Evolutionary conservation across 2,329 filamentous ascomycete genomes (phyloP).

Genomic region (Amylocarpus encephaloides): DNA sequence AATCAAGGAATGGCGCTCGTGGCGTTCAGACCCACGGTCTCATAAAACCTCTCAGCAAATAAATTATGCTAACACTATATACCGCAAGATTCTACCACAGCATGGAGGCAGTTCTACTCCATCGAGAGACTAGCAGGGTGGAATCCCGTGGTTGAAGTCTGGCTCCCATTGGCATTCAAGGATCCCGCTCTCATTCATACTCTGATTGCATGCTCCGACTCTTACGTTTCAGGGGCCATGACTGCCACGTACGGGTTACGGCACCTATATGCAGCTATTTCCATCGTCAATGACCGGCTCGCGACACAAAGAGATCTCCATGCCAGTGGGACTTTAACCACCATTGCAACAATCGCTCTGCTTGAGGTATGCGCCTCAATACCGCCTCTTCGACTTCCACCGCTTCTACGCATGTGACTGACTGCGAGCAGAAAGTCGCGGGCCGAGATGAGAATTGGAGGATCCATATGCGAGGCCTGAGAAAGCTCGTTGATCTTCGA

Average conservation of each 20-base stretch:
- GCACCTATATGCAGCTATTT: conserved; percentile 3
- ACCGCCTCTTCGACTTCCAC: no score
- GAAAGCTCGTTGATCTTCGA: background rate
- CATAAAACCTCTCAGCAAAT: no score
- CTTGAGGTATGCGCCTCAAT: background rate
- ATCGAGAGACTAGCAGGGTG: conserved; percentile 1
- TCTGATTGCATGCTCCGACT: no score
- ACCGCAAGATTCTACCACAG: background rate
- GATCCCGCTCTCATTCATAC: background rate
- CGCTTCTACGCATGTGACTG: background rate
- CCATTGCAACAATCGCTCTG: conserved; percentile 1
- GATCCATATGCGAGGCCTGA: conserved; percentile 3
- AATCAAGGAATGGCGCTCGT: no score
- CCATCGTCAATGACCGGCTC: conserved; percentile 3
- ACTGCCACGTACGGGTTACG: background rate
- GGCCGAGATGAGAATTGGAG: conserved; percentile 2
- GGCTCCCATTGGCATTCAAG: conserved; percentile 3
- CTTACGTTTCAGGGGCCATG: no score
- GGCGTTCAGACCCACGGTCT: no score
- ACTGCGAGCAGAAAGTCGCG: background rate
- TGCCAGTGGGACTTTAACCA: background rate
- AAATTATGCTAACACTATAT: background rate
- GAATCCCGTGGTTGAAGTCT: conserved; percentile 3
- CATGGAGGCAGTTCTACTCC: conserved; percentile 2
- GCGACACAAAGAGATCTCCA: background rate